Evolutionary conservation across 2,329 filamentous ascomycete species (phyloP), one percentile per base, ranked within the genome.

Genomic region (Xylariaceae sp.): DNA sequence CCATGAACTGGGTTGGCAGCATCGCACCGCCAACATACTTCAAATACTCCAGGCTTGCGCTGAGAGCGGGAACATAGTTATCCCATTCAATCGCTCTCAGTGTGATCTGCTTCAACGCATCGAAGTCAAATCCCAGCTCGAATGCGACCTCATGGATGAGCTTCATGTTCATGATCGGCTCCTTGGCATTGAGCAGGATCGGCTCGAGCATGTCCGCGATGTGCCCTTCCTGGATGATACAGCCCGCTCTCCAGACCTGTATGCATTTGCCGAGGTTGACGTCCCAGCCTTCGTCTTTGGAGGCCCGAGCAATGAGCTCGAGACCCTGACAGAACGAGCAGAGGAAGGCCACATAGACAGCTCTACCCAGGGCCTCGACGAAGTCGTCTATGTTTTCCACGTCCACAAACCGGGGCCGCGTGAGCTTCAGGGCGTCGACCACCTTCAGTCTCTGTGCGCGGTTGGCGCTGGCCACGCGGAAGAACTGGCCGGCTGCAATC

Each of bases 211-310:
- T 70, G 48, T 86, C 80, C 2, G 81, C 80, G 57, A 90, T 86
- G 62, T 83, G 78, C 61, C 89, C 86, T 1, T 83, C 81, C 65
- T 87, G 82, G 66, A 90, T 90, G 70, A 90, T 90, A 70, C 87
- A 90, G 7, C 88, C 87, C 0, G 79, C 84, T 2, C 85, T 81
- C 88, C 87, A 90, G 61, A 90, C 85, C 65, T 83, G 77, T 45
- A 85, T 73, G 2, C 84, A 75, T 23, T 77, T 74, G 14, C 68
- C 67, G 63, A 81, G 81, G 61, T 83, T 71, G 54, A 86, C 77
- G 41, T 76, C 74, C 87, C 87, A 90, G 29, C 78, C 76, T 65
- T 88, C 79, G 29, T 82, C 74, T 42, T 77, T 73, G 64, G 87
- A 82, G 0, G 83, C 82, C 21, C 77, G 78, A 4, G 82, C 79